Percentiles rank a stretch among this genome's conserved stretches.
Evolutionary conservation across 129 eudicot species (phyloP).

Genomic region (Erigeron canadensis): DNA sequence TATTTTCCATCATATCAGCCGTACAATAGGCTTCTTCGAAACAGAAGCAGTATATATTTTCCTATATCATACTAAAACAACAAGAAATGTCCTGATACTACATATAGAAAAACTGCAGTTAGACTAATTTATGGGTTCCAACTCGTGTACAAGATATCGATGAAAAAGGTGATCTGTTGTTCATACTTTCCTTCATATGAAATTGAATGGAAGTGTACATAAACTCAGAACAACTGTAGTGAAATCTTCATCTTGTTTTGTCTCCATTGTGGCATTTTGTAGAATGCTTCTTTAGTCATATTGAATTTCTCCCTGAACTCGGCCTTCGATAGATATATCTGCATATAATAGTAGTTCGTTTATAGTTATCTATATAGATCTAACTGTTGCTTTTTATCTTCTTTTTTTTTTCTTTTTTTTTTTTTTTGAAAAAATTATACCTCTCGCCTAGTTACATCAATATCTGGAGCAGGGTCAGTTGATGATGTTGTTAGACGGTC

Average conservation of each 20-base stretch:
- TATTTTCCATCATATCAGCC: background rate
- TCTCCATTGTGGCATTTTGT: conserved; percentile 88
- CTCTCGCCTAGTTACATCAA: conserved; percentile 83
- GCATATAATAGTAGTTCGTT: conserved; percentile 15
- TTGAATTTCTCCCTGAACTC: conserved; percentile 79
- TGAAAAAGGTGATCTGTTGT: background rate
- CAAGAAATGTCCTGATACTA: conserved; percentile 16
- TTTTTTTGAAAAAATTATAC: conserved; percentile 31
- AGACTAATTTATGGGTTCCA: conserved; percentile 13
- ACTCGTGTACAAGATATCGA: conserved; percentile 1
- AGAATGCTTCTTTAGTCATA: conserved; percentile 72
- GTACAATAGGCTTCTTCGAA: background rate
- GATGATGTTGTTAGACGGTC: conserved; percentile 67
- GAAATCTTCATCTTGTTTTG: conserved; percentile 82
- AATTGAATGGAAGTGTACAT: background rate
- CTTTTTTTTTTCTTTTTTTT: too few species aligned
- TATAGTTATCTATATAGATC: background rate
- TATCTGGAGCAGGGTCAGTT: conserved; percentile 61
- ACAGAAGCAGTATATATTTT: background rate
- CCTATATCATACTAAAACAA: conserved; percentile 14
- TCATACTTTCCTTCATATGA: conserved; percentile 13
- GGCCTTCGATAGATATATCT: conserved; percentile 70
- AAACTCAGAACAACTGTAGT: conserved; percentile 56
- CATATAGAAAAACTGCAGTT: conserved; percentile 13
- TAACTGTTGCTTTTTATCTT: background rate